Percentiles rank a stretch among this genome's conserved stretches.
These are phyloP conservation scores for Pyrenula aspistea DNA, from an alignment of 495 filamentous ascomycete species.

Conservation along the genomic window DNA sequence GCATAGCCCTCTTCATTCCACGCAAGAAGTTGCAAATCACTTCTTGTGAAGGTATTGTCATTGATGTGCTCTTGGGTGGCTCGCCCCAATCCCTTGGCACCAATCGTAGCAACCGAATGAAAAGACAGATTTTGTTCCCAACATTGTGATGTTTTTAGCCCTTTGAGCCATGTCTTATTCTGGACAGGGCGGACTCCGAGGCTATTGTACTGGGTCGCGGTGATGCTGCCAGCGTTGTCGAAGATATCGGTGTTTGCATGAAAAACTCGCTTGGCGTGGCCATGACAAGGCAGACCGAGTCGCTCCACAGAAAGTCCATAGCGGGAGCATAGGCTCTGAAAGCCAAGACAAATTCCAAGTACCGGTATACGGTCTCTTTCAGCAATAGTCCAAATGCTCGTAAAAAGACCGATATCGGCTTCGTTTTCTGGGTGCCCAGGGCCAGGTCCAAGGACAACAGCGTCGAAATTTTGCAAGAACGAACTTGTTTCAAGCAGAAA, in stretches of 20 bases:
- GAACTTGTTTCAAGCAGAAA: conserved; percentile 13
- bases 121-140: background rate
- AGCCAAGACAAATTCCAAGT: conserved; percentile 84
- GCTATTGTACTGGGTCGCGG: conserved; percentile 60
- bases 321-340: conserved; percentile 66
- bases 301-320: conserved; percentile 53
- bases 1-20: conserved; percentile 51
- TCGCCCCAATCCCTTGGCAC: background rate
- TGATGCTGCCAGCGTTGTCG: conserved; percentile 37
- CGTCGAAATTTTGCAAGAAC: conserved; percentile 53
- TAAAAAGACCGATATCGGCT: conserved; percentile 68
- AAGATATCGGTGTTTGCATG: conserved; percentile 43
- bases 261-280: conserved; percentile 55
- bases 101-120: background rate
- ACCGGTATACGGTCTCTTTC: conserved; percentile 52
- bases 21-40: conserved; percentile 47
- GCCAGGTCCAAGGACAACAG: conserved; percentile 69
- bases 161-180: background rate
- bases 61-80: background rate
- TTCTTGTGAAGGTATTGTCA: conserved; percentile 3
- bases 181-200: background rate
- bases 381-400: conserved; percentile 58
- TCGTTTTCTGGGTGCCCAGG: conserved; percentile 51
- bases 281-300: conserved; percentile 62
- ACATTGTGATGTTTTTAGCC: background rate